Conservation (phyloP, 2,329 filamentous ascomycete genomes). For the Graphium sp. region DNA sequence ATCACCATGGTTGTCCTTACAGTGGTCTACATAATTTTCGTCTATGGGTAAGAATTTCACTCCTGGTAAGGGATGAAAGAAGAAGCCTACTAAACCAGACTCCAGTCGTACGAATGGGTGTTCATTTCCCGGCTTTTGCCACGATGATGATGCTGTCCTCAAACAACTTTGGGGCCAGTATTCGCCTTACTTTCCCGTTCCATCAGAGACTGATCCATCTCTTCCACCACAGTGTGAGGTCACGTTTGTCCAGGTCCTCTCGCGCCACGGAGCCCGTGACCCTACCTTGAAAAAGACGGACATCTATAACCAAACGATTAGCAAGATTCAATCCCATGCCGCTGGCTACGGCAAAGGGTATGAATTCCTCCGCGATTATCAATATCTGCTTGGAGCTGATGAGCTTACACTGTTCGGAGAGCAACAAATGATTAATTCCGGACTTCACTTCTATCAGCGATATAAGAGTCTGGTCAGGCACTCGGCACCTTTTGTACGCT, state of each 20-base stretch:
- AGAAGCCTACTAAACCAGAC: not conserved
- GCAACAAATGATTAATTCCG: conserved; percentile 56
- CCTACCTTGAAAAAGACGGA: conserved; percentile 54
- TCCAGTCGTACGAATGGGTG: not conserved
- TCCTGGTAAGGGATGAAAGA: not conserved
- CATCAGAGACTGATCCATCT: conserved; percentile 42
- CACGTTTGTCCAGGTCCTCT: conserved; percentile 68
- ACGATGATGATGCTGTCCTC: not conserved
- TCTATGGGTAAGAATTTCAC: not conserved
- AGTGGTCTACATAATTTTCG: not conserved
- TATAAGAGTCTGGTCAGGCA: conserved; percentile 46
- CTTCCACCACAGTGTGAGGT: conserved; percentile 53
- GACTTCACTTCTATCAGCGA: conserved; percentile 56
- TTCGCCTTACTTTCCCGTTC: conserved; percentile 65
- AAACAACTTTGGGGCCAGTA: conserved; percentile 72
- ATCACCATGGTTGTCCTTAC: not conserved
- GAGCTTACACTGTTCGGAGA: conserved; percentile 51
- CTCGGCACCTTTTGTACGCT: conserved; percentile 52
- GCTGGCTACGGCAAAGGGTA: conserved; percentile 44
- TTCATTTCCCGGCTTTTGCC: not conserved
- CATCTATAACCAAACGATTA: conserved; percentile 45
- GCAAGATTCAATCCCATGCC: conserved; percentile 41
- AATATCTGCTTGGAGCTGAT: conserved; percentile 54
- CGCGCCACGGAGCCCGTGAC: conserved; percentile 70
- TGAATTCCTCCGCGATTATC: conserved; percentile 54